Percentiles rank a stretch among this genome's conserved stretches.
phyloP scores from a whole-genome alignment of 2,329 filamentous ascomycete species.

The Pleomassaria siparia region DNA sequence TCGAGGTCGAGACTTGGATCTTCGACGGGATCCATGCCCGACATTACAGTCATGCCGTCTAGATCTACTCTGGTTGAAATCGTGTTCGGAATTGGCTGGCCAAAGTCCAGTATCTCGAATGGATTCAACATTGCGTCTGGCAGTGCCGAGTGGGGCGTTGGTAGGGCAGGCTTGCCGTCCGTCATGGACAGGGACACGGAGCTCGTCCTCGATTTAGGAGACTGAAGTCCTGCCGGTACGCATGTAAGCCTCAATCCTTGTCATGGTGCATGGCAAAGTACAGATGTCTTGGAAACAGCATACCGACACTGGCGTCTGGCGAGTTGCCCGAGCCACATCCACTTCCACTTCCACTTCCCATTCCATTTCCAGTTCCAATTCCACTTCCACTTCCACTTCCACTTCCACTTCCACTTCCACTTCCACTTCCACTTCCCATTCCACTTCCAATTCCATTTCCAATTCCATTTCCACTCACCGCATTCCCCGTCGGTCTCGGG shows the following conservation, averaged over 20 bases:
- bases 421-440: neutral
- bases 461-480: constrained; percentile 4
- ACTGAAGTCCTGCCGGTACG: constrained; percentile 23
- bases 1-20: constrained; percentile 13
- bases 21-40: constrained; percentile 13
- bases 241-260: constrained; percentile 22
- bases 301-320: constrained; percentile 29
- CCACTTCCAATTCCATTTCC: neutral
- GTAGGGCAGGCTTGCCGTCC: constrained; percentile 17
- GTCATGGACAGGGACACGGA: constrained; percentile 16
- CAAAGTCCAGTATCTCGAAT: constrained; percentile 18
- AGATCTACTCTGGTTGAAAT: constrained; percentile 24
- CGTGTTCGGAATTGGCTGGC: constrained; percentile 4
- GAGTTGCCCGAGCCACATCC: constrained; percentile 9
- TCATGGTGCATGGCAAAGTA: neutral
- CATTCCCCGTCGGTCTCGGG: constrained; percentile 7
- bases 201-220: constrained; percentile 19
- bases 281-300: constrained; percentile 8
- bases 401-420: neutral
- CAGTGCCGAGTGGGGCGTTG: constrained; percentile 4
- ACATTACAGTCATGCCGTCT: constrained; percentile 36
- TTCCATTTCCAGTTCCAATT: neutral
- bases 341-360: neutral
- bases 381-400: neutral
- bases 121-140: constrained; percentile 8